Evolutionary conservation across 1,139 yeast genomes (phyloP).

Genomic region (Sugiyamaella paludigena): DNA sequence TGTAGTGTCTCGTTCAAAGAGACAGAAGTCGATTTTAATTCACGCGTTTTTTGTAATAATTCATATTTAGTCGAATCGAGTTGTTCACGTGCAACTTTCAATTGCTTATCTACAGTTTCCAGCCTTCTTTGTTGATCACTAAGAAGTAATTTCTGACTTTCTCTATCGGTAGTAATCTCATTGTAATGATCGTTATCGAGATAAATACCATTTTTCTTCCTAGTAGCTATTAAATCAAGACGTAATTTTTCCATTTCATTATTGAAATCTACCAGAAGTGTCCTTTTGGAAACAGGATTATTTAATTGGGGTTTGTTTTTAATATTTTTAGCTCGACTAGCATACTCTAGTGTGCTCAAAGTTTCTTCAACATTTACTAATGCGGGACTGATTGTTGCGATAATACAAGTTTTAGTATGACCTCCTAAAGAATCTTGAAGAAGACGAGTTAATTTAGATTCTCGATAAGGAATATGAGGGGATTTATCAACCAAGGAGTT

Average conservation of each 20-base stretch:
- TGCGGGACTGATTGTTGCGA: conserved; percentile 84
- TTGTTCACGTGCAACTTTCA: conserved; percentile 36
- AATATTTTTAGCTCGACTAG: conserved; percentile 72
- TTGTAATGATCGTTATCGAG: conserved; percentile 53
- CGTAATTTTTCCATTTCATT: conserved; percentile 57
- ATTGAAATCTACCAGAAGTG: conserved; percentile 50
- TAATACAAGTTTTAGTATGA: conserved; percentile 70
- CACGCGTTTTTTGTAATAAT: conserved; percentile 29
- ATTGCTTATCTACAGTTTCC: conserved; percentile 46
- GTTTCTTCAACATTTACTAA: conserved; percentile 73
- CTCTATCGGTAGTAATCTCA: conserved; percentile 47
- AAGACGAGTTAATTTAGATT: conserved; percentile 74
- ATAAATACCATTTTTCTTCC: conserved; percentile 66
- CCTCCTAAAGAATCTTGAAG: conserved; percentile 86
- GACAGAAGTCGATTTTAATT: conserved; percentile 27
- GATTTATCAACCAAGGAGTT: conserved; percentile 62
- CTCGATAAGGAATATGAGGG: conserved; percentile 78
- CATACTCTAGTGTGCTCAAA: conserved; percentile 78
- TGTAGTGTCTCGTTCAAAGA: conserved; percentile 20
- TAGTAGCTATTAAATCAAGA: conserved; percentile 59
- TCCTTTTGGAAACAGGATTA: conserved; percentile 51
- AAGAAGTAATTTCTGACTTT: conserved; percentile 45
- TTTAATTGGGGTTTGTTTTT: conserved; percentile 70
- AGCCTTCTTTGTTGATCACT: conserved; percentile 50
- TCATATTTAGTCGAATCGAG: conserved; percentile 32